These are phyloP conservation scores for Cetraspora pellucida DNA, from an alignment of 192 early-diverging fungal species.

Conservation along the genomic window DNA sequence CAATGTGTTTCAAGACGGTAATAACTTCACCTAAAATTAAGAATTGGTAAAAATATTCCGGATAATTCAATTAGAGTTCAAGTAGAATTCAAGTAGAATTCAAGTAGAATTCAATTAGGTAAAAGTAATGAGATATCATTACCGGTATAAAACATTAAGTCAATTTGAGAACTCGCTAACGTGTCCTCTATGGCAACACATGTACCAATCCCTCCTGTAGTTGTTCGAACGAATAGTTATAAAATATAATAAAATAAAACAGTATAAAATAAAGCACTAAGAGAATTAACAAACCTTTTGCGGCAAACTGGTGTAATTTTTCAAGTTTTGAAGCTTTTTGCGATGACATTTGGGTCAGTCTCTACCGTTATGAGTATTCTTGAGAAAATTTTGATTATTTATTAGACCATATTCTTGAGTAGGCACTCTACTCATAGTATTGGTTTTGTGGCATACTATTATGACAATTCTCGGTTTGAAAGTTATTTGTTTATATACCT, in stretches of 20 bases:
- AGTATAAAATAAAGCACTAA: neutral
- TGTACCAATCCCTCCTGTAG: constrained; percentile 46
- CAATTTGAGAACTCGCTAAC: constrained; percentile 42
- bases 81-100: neutral
- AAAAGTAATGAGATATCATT: neutral
- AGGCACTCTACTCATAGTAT: too few species aligned
- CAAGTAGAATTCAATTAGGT: neutral
- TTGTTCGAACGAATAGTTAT: neutral
- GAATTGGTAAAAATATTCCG: neutral
- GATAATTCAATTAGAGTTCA: too few species aligned
- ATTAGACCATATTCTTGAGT: too few species aligned
- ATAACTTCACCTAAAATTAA: constrained; percentile 39
- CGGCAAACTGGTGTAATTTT: constrained; percentile 24
- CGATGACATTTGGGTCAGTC: too few species aligned
- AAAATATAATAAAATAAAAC: neutral
- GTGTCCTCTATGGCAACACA: constrained; percentile 48
- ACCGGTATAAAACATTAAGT: constrained; percentile 53
- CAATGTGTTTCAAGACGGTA: constrained; percentile 43
- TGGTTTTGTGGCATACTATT: too few species aligned
- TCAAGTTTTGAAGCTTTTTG: constrained; percentile 19
- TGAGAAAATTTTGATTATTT: too few species aligned
- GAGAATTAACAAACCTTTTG: constrained; percentile 1
- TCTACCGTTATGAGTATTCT: too few species aligned
- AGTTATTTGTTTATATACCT: too few species aligned
- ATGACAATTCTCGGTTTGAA: too few species aligned